These are phyloP conservation scores for Talaromyces wortmannii DNA, from an alignment of 495 filamentous ascomycete genomes.

Conservation along the genomic window DNA sequence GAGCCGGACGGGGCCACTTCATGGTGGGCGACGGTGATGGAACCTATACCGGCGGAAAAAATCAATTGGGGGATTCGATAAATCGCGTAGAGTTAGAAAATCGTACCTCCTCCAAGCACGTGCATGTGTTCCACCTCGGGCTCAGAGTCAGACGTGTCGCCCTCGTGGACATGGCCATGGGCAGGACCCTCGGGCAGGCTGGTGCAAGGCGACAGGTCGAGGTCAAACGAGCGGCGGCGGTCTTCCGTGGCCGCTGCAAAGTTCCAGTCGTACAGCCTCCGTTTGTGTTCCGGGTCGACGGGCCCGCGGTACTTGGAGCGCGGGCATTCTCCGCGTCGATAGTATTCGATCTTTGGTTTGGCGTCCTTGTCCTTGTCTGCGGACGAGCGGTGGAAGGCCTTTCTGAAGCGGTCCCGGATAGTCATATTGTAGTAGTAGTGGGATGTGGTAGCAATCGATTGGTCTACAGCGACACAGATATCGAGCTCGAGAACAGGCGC, in stretches of 20 bases:
- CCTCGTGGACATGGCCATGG: slow-evolving; percentile 9
- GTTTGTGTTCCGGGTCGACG: slow-evolving; percentile 44
- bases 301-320: slow-evolving; percentile 47
- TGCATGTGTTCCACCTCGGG: neutral
- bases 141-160: neutral
- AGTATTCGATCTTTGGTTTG: slow-evolving; percentile 42
- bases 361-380: slow-evolving; percentile 15
- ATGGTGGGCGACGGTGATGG: slow-evolving; percentile 11
- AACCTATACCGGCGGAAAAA: slow-evolving; percentile 6
- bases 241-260: slow-evolving; percentile 33
- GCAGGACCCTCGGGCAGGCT: slow-evolving; percentile 18
- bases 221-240: slow-evolving; percentile 26
- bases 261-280: slow-evolving; percentile 41
- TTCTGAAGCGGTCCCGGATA: slow-evolving; percentile 37
- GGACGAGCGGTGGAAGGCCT: slow-evolving; percentile 27
- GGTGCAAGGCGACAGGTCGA: slow-evolving; percentile 32
- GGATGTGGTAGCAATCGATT: slow-evolving; percentile 1
- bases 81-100: neutral
- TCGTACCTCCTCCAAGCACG: slow-evolving; percentile 19
- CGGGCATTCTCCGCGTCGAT: slow-evolving; percentile 41
- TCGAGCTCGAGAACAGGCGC: neutral
- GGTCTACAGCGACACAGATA: neutral
- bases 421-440: slow-evolving; percentile 23
- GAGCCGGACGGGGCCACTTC: slow-evolving; percentile 21
- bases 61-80: neutral